Conservation (phyloP, 768 basidiomycete species). For the Leccinellum albellum region DNA sequence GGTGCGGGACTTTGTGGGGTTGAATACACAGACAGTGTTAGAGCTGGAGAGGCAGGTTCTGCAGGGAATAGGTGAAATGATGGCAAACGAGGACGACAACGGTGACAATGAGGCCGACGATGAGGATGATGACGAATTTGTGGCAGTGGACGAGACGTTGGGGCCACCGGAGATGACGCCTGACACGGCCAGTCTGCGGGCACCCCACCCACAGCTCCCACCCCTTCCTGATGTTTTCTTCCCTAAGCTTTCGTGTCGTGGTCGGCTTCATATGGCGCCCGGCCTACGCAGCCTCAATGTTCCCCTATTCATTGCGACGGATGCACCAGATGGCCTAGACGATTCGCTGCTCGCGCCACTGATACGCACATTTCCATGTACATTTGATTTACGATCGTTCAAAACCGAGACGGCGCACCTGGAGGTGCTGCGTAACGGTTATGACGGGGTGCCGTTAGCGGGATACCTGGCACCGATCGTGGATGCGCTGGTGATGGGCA, state of each 20-base stretch:
- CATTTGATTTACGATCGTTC: constrained; percentile 57
- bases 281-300: constrained; percentile 44
- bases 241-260: constrained; percentile 35
- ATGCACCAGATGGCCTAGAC: constrained; percentile 38
- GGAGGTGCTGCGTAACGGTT: constrained; percentile 36
- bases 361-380: constrained; percentile 57
- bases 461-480: constrained; percentile 57
- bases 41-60: constrained; percentile 21
- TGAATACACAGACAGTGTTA: constrained; percentile 35
- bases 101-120: neutral
- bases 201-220: constrained; percentile 28
- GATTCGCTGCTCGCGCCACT: constrained; percentile 47
- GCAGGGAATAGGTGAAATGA: neutral
- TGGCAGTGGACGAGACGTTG: neutral
- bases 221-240: constrained; percentile 17
- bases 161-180: constrained; percentile 19
- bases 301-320: constrained; percentile 67
- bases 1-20: constrained; percentile 44
- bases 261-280: constrained; percentile 32
- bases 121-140: neutral
- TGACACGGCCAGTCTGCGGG: constrained; percentile 17
- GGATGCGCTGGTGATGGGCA: constrained; percentile 66
- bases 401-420: constrained; percentile 27
- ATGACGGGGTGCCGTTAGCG: constrained; percentile 48
- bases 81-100: neutral